Evolutionary conservation across 2,329 filamentous ascomycete genomes (phyloP).

Genomic region (Phialemoniopsis sp.): DNA sequence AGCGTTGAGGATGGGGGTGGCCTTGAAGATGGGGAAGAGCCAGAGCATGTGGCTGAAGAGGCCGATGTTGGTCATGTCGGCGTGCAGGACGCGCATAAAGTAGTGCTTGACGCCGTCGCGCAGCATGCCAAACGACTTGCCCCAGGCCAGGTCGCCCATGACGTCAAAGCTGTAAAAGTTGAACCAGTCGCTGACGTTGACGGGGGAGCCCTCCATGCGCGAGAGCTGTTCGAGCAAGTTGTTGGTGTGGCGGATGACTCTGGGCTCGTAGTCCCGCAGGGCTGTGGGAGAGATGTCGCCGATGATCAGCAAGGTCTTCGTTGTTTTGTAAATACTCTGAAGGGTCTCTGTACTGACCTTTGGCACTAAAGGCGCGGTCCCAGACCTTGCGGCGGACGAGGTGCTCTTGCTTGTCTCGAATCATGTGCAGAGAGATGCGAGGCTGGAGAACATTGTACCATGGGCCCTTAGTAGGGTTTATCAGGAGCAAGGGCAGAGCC

Average conservation of each 20-base stretch:
- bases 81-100: slow-evolving; percentile 9
- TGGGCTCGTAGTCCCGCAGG: slow-evolving; percentile 16
- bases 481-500: slow-evolving; percentile 6
- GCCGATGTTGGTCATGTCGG: slow-evolving; percentile 12
- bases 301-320: too few relatives aligned
- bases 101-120: slow-evolving; percentile 10
- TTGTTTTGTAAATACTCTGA: too few relatives aligned
- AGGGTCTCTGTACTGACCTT: neutral
- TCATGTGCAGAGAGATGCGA: slow-evolving; percentile 10
- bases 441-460: slow-evolving; percentile 12
- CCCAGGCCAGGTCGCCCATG: slow-evolving; percentile 26
- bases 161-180: slow-evolving; percentile 24
- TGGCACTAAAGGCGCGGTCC: slow-evolving; percentile 9
- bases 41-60: slow-evolving; percentile 12
- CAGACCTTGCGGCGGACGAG: slow-evolving; percentile 9
- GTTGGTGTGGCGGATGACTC: slow-evolving; percentile 11
- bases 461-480: slow-evolving; percentile 9
- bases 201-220: slow-evolving; percentile 3
- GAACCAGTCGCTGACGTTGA: slow-evolving; percentile 19
- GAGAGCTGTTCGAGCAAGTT: slow-evolving; percentile 13
- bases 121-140: slow-evolving; percentile 23
- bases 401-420: slow-evolving; percentile 10
- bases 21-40: slow-evolving; percentile 11
- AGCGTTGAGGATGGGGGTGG: slow-evolving; percentile 7
- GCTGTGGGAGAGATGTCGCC: slow-evolving; percentile 9